Evolutionary conservation across 441 rosid species (phyloP).

Genomic region (Flueggea neowawraea): DNA sequence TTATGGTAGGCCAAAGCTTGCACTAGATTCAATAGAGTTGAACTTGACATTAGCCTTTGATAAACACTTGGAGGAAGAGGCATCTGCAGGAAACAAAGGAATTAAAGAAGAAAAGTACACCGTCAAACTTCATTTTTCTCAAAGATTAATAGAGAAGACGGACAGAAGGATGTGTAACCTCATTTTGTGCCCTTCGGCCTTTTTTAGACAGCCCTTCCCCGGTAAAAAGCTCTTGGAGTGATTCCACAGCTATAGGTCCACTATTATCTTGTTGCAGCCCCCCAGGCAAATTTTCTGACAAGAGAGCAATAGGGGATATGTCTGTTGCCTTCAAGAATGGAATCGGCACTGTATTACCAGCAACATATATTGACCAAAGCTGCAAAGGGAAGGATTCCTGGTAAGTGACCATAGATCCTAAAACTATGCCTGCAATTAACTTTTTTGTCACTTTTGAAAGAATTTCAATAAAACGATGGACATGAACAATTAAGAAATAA

Average conservation of each 20-base stretch:
- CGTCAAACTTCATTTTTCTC: not conserved
- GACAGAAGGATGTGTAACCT: slow-evolving; percentile 43
- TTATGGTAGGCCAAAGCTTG: slow-evolving; percentile 97
- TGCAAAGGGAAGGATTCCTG: slow-evolving; percentile 30
- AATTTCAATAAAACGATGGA: not conserved
- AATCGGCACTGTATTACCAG: slow-evolving; percentile 98
- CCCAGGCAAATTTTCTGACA: slow-evolving; percentile 88
- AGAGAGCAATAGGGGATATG: slow-evolving; percentile 95
- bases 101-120: not conserved
- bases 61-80: slow-evolving; percentile 92
- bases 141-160: not conserved
- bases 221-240: slow-evolving; percentile 88
- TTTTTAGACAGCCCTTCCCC: slow-evolving; percentile 82
- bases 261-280: slow-evolving; percentile 46
- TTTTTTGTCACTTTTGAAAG: not conserved
- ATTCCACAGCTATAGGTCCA: slow-evolving; percentile 63
- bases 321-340: slow-evolving; percentile 98
- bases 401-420: slow-evolving; percentile 8
- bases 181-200: slow-evolving; percentile 83
- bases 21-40: slow-evolving; percentile 84
- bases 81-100: slow-evolving; percentile 51
- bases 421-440: not conserved
- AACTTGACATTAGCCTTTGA: slow-evolving; percentile 84
- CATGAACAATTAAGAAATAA: slow-evolving; percentile 5
- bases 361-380: slow-evolving; percentile 98